Evolutionary conservation across 208 protist genomes (phyloP).

Genomic region (Leishmania arabica): DNA sequence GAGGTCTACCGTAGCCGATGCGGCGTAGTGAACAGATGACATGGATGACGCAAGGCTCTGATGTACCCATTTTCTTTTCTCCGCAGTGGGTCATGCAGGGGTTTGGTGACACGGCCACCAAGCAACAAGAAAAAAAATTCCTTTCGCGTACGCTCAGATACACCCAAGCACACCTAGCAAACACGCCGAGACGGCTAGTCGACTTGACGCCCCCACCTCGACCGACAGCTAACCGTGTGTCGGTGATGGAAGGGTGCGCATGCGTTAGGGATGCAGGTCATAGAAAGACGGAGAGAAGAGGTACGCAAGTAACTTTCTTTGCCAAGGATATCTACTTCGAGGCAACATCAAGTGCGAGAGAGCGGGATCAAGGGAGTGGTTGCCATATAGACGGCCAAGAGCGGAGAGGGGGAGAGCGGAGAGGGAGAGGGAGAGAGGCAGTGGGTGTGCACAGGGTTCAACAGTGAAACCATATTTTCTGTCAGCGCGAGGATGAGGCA

Average conservation of each 20-base stretch:
- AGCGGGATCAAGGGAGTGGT: not conserved
- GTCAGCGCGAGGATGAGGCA: not conserved
- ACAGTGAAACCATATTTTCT: not conserved
- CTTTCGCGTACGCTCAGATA: not conserved
- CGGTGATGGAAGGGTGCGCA: not conserved
- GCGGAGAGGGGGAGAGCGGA: not conserved
- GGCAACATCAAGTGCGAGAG: not conserved
- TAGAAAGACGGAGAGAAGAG: not conserved
- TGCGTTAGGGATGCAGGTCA: not conserved
- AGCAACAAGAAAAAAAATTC: not conserved
- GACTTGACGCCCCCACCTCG: not conserved
- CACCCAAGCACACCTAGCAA: not conserved
- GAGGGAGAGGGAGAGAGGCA: not conserved
- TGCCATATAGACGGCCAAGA: not conserved
- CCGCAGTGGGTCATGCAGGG: not conserved
- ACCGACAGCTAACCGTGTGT: not conserved
- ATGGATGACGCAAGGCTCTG: not conserved
- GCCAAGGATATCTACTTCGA: not conserved
- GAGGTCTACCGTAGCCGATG: constrained; percentile 3
- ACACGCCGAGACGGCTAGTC: not conserved
- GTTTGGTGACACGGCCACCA: not conserved
- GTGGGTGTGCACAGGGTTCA: not conserved
- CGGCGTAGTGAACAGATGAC: not conserved
- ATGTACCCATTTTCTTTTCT: not conserved
- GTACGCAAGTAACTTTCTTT: too few species aligned